phyloP scores from a whole-genome alignment of 352 stramenopile species.

The Pythium sp. region DNA sequence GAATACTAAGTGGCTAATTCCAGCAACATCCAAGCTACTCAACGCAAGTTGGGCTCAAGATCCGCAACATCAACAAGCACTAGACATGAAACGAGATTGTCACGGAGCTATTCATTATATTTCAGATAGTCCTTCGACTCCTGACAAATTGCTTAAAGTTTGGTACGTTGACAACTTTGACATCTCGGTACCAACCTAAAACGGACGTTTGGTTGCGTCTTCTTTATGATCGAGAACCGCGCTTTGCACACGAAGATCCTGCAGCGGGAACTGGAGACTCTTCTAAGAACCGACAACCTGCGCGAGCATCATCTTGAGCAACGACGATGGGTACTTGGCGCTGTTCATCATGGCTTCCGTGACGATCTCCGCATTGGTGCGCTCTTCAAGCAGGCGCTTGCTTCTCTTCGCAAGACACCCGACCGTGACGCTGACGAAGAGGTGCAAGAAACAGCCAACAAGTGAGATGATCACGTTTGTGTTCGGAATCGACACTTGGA shows the following conservation, averaged over 20 bases:
- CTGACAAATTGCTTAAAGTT: neutral
- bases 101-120: neutral
- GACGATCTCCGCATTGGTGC: conserved; percentile 3
- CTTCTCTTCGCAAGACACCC: neutral
- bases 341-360: conserved; percentile 8
- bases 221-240: neutral
- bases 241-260: conserved; percentile 12
- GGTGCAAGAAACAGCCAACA: neutral
- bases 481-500: neutral
- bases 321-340: conserved; percentile 9
- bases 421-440: neutral
- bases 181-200: conserved; percentile 6
- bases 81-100: neutral
- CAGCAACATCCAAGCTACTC: neutral
- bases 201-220: neutral
- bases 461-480: neutral
- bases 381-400: conserved; percentile 2
- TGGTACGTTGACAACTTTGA: neutral
- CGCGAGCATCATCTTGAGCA: conserved; percentile 6
- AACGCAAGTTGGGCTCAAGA: neutral
- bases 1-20: neutral
- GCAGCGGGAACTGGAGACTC: neutral
- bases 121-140: neutral
- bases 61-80: neutral
- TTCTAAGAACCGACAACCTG: neutral